Base-by-base conservation (phyloP, 1,139 yeast genomes). In the Candida freyschussii region DNA sequence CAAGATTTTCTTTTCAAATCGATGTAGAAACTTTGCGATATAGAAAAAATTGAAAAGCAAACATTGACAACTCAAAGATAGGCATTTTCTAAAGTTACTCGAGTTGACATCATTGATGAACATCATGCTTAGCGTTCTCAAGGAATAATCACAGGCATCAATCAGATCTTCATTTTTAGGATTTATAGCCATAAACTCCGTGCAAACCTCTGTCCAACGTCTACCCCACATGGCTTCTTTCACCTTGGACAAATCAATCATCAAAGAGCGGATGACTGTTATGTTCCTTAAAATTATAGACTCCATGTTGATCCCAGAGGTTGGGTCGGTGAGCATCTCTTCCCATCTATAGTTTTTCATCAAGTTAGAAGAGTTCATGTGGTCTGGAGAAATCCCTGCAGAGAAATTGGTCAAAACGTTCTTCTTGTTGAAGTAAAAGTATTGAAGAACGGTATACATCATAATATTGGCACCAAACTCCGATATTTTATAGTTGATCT, bases 401-500 rank as follows among this genome's bases (percentile, higher is more conserved):
- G 45, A 40, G 24, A 29, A 40, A 24, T 50, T 47, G 7, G 45
- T 25, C 17, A 49, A 26, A 1, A 22, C 26, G 17, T 43, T 38
- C 15, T 37, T 42, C 24, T 43, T 44, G 27, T 42, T 40, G 23
- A 34, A 41, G 27, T 36, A 44, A 19, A 50, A 43, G 28, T 49
- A 53, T 35, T 63, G 69, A 32, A 62, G 56, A 7, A 63, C 47
- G 1, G 63, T 62, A 42, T 58, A 59, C 41, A 62, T 65, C 16
- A 64, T 40, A 37, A 63, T 56, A 12, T 57, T 52, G 14, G 65
- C 55, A 4, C 67, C 68, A 48, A 52, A 63, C 36, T 63, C 68
- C 29, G 54, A 48, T 11, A 51, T 30, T 24, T 51, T 49, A 26
- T 47, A 47, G 25, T 32, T 39, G 27, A 44, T 48, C 29, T 40